Base-by-base conservation (phyloP, 805 yeast species). In the Metschnikowia rubicola region DNA sequence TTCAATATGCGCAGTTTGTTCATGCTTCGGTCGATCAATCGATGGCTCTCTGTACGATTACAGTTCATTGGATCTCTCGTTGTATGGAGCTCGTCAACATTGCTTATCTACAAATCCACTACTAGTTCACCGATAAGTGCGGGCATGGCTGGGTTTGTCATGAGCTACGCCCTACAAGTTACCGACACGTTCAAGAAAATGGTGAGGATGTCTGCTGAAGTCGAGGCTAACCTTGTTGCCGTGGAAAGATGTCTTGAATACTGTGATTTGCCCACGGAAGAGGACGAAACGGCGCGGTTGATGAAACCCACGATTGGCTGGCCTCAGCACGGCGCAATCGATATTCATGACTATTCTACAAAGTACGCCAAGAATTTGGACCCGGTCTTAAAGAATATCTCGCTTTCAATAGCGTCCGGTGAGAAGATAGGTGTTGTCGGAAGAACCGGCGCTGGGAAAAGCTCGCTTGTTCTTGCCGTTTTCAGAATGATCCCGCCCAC, bases 381-480 rank as follows among this genome's bases (percentile, higher is more conserved):
- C 41, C 76, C 86, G 15, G 94, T 88, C 4, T 73, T 92, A 66
- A 86, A 83, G 57, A 71, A 83, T 48, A 78, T 92, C 57, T 75
- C 71, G 48, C 61, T 92, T 21, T 68, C 77, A 10, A 80, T 92
- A 57, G 75, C 80, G 40, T 80, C 91, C 1, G 72, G 78, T 47
- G 97, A 92, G 63, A 92, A 92, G 65, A 75, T 91, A 61, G 98
- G 98, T 52, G 90, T 91, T 66, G 97, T 92, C 47, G 98, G 98
- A 26, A 79, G 98, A 63, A 91, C 98, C 63, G 77, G 76, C 8
- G 80, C 84, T 4, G 70, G 71, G 3, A 54, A 61, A 39, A 58
- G 63, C 31, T 60, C 65, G 19, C 53, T 61, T 35, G 63, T 62
- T 12, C 50, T 61, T 37, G 57, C 65, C 2, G 50, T 61, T 10